phyloP scores from a whole-genome alignment of 148 eudicot genomes.

The Amaranthus palmeri region DNA sequence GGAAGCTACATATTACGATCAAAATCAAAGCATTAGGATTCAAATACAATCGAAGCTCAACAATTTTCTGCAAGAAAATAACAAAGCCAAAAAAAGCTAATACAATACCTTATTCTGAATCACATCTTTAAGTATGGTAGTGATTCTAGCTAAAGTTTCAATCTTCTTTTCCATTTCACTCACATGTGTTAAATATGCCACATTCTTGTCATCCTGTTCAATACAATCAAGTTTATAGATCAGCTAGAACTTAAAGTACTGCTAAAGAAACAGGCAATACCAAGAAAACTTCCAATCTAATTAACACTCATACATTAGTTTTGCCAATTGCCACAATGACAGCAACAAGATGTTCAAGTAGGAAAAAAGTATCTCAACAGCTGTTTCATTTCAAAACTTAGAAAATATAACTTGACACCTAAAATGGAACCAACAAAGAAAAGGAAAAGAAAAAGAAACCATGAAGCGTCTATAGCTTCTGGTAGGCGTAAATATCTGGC shows the following conservation, averaged over 20 bases:
- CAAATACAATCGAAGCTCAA: not conserved
- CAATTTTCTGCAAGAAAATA: not conserved
- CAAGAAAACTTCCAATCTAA: too few species aligned
- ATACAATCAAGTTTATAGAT: conserved; percentile 14
- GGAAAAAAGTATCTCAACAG: not conserved
- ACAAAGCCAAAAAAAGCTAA: not conserved
- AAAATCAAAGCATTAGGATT: too few species aligned
- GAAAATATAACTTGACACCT: not conserved
- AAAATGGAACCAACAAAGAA: not conserved
- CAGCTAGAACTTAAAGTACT: not conserved
- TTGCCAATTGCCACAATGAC: not conserved
- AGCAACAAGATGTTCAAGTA: not conserved
- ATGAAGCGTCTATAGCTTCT: not conserved
- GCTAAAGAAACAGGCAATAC: too few species aligned
- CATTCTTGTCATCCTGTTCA: conserved; percentile 92
- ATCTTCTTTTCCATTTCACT: conserved; percentile 99
- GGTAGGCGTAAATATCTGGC: not conserved
- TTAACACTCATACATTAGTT: too few species aligned
- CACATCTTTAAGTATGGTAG: conserved; percentile 90
- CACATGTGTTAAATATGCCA: conserved; percentile 94
- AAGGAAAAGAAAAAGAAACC: not conserved
- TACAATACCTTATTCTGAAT: conserved; percentile 85
- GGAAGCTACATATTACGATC: too few species aligned
- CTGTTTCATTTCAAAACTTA: not conserved
- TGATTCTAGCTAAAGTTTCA: conserved; percentile 88